These are phyloP conservation scores for Amniculicola lignicola DNA, from an alignment of 495 filamentous ascomycete species.

Conservation along the genomic window DNA sequence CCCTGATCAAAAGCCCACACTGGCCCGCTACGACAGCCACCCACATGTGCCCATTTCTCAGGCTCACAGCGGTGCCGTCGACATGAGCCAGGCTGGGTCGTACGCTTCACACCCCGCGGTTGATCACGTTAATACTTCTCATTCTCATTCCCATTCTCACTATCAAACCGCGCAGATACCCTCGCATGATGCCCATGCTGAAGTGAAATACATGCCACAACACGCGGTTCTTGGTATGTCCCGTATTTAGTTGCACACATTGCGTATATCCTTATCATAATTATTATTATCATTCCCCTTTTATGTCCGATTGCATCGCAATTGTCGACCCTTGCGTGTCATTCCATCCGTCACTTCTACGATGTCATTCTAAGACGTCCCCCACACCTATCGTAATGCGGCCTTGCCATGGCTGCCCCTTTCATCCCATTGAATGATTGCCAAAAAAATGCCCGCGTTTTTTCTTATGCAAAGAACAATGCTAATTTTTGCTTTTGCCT, in stretches of 20 bases:
- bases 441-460: not conserved
- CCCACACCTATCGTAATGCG: conserved; percentile 5
- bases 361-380: too few relatives aligned
- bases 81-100: conserved; percentile 13
- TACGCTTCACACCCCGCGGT: conserved; percentile 7
- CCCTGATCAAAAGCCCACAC: conserved; percentile 11
- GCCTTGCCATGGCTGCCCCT: not conserved
- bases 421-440: not conserved
- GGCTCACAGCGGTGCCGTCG: not conserved
- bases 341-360: too few relatives aligned
- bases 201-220: conserved; percentile 34
- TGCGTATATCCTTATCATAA: conserved; percentile 16
- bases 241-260: conserved; percentile 28
- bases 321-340: conserved; percentile 27
- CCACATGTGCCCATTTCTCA: conserved; percentile 8
- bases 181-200: conserved; percentile 26
- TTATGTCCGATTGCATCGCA: conserved; percentile 30
- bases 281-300: conserved; percentile 15
- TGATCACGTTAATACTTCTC: conserved; percentile 4
- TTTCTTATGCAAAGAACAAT: conserved; percentile 1
- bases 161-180: conserved; percentile 29
- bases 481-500: conserved; percentile 28
- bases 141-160: conserved; percentile 8
- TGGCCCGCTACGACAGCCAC: conserved; percentile 18
- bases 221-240: conserved; percentile 36